Percentiles rank a stretch among this genome's conserved stretches.
Conservation (phyloP, 2,329 filamentous ascomycete species). For the Aspergillus luchuensis region DNA sequence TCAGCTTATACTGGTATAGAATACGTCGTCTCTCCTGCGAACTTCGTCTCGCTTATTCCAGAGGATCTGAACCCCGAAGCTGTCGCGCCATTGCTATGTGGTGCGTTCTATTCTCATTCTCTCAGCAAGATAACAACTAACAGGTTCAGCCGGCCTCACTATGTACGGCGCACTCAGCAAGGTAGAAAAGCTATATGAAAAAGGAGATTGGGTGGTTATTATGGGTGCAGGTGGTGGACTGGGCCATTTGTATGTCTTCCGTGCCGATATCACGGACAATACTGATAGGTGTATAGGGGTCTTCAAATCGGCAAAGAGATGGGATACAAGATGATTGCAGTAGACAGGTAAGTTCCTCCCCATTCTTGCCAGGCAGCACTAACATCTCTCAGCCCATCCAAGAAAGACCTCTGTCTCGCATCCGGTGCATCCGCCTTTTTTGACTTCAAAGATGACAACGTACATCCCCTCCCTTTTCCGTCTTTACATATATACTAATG, state of each 20-base stretch:
- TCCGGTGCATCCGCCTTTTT: conserved; percentile 24
- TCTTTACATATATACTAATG: not conserved
- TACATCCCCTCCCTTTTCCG: not conserved
- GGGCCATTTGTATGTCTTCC: conserved; percentile 10
- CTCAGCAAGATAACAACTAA: not conserved
- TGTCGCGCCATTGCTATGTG: conserved; percentile 15
- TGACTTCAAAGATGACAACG: conserved; percentile 29
- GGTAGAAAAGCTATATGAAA: conserved; percentile 9
- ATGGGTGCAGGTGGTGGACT: conserved; percentile 19
- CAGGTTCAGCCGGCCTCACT: conserved; percentile 6
- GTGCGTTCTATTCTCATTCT: not conserved
- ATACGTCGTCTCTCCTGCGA: conserved; percentile 14
- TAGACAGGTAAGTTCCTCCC: not conserved
- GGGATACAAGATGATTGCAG: conserved; percentile 14
- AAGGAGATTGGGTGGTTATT: conserved; percentile 16
- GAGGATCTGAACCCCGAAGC: conserved; percentile 12
- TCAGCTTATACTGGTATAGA: not conserved
- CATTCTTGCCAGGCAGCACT: not conserved
- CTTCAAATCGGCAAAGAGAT: conserved; percentile 16
- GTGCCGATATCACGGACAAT: no score
- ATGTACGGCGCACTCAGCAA: conserved; percentile 20
- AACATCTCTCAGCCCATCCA: conserved; percentile 10
- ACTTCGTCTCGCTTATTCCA: conserved; percentile 11
- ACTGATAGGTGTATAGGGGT: not conserved
- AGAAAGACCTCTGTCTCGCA: conserved; percentile 20